A percentile compares a stretch with the other conserved stretches of the same genome.
Evolutionary conservation across 345 rosid species (phyloP).

Genomic region (Laguncularia racemosa): DNA sequence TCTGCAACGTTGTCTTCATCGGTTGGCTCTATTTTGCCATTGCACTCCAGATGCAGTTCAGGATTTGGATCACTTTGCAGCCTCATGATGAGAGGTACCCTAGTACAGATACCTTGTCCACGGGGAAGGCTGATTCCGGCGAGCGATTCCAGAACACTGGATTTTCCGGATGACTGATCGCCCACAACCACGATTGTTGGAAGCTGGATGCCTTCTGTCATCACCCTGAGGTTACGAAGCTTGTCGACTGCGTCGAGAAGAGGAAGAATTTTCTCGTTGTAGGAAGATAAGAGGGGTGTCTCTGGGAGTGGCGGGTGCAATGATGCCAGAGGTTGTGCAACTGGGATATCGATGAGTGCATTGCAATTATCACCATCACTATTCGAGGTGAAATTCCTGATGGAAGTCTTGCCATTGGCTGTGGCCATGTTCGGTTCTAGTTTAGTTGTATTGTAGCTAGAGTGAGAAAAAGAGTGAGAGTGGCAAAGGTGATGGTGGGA

Average conservation of each 20-base stretch:
- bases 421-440: too few species aligned
- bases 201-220: slow-evolving; percentile 44
- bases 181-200: slow-evolving; percentile 54
- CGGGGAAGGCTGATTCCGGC: slow-evolving; percentile 36
- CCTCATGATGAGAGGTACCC: slow-evolving; percentile 54
- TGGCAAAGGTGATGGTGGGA: too few species aligned
- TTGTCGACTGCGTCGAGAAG: slow-evolving; percentile 50
- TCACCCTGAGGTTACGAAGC: slow-evolving; percentile 31
- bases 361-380: too few species aligned
- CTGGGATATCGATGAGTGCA: too few species aligned
- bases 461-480: too few species aligned
- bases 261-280: slow-evolving; percentile 35
- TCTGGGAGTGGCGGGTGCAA: too few species aligned
- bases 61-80: slow-evolving; percentile 21
- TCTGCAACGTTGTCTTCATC: slow-evolving; percentile 25
- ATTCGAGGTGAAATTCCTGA: too few species aligned
- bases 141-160: slow-evolving; percentile 45
- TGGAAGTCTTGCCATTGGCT: too few species aligned
- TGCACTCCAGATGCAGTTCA: slow-evolving; percentile 23
- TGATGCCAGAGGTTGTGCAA: too few species aligned
- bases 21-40: slow-evolving; percentile 15
- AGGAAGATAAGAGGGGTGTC: slow-evolving; percentile 23
- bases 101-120: slow-evolving; percentile 41
- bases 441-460: too few species aligned
- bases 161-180: slow-evolving; percentile 51